Percentiles rank a stretch among this genome's conserved stretches.
Conservation (phyloP, 768 basidiomycete genomes). For the Phylloporus scabripes region DNA sequence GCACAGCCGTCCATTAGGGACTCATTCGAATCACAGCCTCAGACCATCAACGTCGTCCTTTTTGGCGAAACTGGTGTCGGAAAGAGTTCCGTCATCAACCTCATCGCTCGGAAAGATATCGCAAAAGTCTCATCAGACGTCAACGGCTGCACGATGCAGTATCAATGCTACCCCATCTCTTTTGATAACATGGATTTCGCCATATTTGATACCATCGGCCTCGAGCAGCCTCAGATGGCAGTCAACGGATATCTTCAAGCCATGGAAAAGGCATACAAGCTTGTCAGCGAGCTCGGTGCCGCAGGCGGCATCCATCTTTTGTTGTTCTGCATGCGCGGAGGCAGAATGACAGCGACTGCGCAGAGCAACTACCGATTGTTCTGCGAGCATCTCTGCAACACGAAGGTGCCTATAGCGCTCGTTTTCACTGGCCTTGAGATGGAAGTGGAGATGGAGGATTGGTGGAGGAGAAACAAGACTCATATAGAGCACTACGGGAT, state of each 20-base stretch:
- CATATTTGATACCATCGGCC: constrained; percentile 34
- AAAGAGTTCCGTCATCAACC: constrained; percentile 29
- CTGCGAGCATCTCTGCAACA: constrained; percentile 34
- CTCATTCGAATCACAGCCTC: background rate
- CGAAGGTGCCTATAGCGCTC: constrained; percentile 35
- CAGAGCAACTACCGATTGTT: constrained; percentile 39
- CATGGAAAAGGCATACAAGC: constrained; percentile 26
- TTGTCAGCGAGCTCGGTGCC: constrained; percentile 28
- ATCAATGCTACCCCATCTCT: constrained; percentile 21
- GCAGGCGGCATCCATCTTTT: constrained; percentile 39
- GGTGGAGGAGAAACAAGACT: constrained; percentile 29
- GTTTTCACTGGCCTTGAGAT: constrained; percentile 39
- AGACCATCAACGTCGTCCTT: constrained; percentile 32
- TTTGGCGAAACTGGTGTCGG: constrained; percentile 40
- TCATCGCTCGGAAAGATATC: constrained; percentile 21
- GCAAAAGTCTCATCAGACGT: constrained; percentile 27
- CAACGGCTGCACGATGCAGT: constrained; percentile 34
- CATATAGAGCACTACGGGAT: constrained; percentile 22
- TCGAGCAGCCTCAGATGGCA: constrained; percentile 28
- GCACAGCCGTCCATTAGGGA: background rate
- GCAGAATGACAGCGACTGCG: constrained; percentile 33
- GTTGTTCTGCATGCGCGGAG: constrained; percentile 37
- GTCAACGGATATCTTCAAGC: constrained; percentile 25
- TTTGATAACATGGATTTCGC: constrained; percentile 16
- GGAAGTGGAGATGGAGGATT: constrained; percentile 29